phyloP scores from a whole-genome alignment of 306 rosid genomes.

The Trichosanthes truncata region DNA sequence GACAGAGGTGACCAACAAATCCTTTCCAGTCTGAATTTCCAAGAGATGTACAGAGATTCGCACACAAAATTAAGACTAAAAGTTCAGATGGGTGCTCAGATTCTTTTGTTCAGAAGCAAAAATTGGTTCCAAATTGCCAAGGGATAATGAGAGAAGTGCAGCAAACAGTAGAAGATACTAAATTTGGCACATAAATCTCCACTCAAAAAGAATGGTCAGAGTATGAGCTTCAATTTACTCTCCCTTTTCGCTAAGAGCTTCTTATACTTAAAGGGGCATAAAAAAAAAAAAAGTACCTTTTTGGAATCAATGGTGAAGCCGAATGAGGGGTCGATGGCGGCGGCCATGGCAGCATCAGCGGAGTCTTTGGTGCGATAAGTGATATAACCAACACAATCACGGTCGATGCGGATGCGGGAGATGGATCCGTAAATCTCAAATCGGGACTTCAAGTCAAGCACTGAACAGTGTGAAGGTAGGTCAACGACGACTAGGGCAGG shows the following conservation, averaged over 20 bases:
- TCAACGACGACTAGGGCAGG: constrained; percentile 60
- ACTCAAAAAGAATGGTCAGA: neutral
- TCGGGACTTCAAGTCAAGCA: constrained; percentile 82
- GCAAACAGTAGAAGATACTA: neutral
- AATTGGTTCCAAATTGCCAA: neutral
- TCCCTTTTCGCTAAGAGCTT: neutral
- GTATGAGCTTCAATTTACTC: neutral
- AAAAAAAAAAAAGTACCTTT: constrained; percentile 27
- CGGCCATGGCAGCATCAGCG: constrained; percentile 65
- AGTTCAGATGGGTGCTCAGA: neutral
- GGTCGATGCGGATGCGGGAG: constrained; percentile 88
- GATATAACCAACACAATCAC: constrained; percentile 57
- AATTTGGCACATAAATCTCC: neutral
- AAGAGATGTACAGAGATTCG: neutral
- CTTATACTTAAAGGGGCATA: neutral
- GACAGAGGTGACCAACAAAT: neutral
- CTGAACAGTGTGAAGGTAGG: constrained; percentile 72
- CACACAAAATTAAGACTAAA: neutral
- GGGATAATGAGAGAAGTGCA: neutral
- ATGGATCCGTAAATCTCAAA: constrained; percentile 89
- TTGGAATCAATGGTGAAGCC: constrained; percentile 59
- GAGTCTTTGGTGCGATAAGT: constrained; percentile 56
- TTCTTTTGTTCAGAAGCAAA: neutral
- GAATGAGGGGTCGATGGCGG: constrained; percentile 64
- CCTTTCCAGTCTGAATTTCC: neutral